Base-by-base conservation (phyloP, 2,329 filamentous ascomycete species). In the Juglanconis sp. region DNA sequence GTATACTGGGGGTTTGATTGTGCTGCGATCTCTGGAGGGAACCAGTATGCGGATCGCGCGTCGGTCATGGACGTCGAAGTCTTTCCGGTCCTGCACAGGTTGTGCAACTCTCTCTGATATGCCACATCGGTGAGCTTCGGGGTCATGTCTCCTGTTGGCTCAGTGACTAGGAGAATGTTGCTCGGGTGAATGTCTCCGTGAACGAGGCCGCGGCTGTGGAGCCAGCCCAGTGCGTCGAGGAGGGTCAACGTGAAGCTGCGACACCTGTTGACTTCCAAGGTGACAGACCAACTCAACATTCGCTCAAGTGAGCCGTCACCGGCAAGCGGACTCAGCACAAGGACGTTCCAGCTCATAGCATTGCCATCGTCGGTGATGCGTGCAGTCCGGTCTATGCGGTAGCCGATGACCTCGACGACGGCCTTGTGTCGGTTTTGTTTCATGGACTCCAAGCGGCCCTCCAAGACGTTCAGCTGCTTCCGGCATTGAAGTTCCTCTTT, bases 231-330 rank as follows among this genome's bases (percentile, higher is more conserved):
- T 0, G 89, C 95, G 75, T 97, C 92, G 32, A 99, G 83, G 17
- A 99, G 80, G 68, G 96, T 92, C 61, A 93, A 87, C n/a, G 92
- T 95, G 89, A 92, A 98, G 31, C 91, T 87, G 56, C 92, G 88
- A 49, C 93, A 87, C 70, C 88, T 93, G 64, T 85, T 84, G 55
- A 90, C 83, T 47, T 89, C 85, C 54, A 97, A 77, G 35, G 84
- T 84, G 4, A 90, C 91, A 47, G 92, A 86, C 62, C 94, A 84
- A 59, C 94, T 89, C 35, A 99, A 80, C 24, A 96, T 80, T 67
- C 96, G 92, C 34, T 88, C 85, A 13, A 99, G 77, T 0, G 93
- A 91, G 0, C 92, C 92, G 71, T 91, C 92, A 56, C 92, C 89
- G 10, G 91, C 90, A 67, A 91, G 83, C 52, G 93, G 89, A 47